Base-by-base conservation (phyloP, 23 red algal genomes). In the Cyanidium caldarium region DNA sequence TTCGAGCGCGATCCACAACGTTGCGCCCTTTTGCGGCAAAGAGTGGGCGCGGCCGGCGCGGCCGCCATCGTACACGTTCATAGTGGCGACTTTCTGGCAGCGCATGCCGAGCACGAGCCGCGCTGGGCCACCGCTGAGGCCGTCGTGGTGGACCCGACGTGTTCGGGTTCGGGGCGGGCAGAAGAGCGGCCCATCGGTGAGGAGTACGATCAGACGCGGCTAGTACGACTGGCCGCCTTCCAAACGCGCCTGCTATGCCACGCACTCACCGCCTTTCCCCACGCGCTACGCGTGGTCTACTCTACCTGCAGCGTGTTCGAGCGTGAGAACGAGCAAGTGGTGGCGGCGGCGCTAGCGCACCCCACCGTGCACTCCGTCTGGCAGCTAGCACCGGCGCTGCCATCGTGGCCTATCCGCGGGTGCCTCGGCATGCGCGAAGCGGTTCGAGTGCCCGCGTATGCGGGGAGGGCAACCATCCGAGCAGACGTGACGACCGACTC, bases 241-340 rank as follows among this genome's bases (percentile, higher is more conserved):
- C 70, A 75, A 30, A 45, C 28, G 40, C 46, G 38, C 30, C 46
- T 75, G 44, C 58, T 75, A 37, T 19, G 40, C 36, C 70, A 75
- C 38, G 70, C 75, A 17, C 75, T 67, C 44, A 39, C 39, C 34
- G 56, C 65, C 21, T 65, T 79, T 44, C 58, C 75, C 2, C 44
- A 38, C 1, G 65, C 41, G 36, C 28, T 12, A 37, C 75, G 75
- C 39, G 75, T 75, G 2, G 41, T 45, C 2, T 75, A 75, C 58
- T 75, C 70, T 35, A 75, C 70, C 30, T 75, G 70, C 25, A 75
- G 70, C 39, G 58, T 75, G 10, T 30, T 61, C 19, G 33, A 35
- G 37, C 35, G 43, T 13, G 70, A 75, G 30, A 75, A 75, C 58
- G 70, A 75, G 43, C 33, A 61, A 61, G 70, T 75, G 7, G 42